Evolutionary conservation across 2,329 filamentous ascomycete species (phyloP), one percentile per base, ranked within the genome.

Genomic region (Clonostachys rosea): DNA sequence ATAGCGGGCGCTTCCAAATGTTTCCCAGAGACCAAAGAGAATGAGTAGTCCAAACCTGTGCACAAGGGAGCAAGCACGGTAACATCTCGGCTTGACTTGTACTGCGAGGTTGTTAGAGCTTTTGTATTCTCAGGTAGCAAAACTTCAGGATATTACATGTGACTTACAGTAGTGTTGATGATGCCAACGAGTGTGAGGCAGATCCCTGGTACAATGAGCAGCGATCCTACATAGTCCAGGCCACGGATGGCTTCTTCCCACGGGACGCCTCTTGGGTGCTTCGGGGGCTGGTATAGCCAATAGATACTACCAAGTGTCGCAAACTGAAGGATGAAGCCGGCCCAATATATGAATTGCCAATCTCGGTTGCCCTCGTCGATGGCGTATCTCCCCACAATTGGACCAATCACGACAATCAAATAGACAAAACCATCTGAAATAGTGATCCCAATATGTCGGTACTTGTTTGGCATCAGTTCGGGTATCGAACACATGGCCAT

Each of bases 401-500:
- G 71, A 0, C 64, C 70, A 5, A 75, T 62, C 24, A 74, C 65
- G 8, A 75, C 70, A 4, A 68, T 65, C 45, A 76, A 57, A 41
- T 69, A 69, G 14, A 71, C 66, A 3, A 63, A 62, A 13, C 62
- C 51, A 50, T 71, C 69, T 47, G 5, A 6, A 43, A 74, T 58
- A 4, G 67, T 64, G 45, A 73, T 65, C 34, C 62, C 65, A 36
- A 66, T 68, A 51, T 73, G 68, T 44, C 71, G 56, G 68, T 68
- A 74, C 55, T 74, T 74, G 57, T 74, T 74, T 1, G 70, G 70
- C 5, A 75, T 61, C 30, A 75, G 63, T 50, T 74, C 71, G 6
- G 69, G 68, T 12, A 74, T 61, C 10, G 66, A 68, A 53, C 73
- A 71, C 41, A 67, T 69, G 16, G 67, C 70, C 49, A 70, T 58